Base-by-base conservation (phyloP, 352 stramenopile genomes). In the Bremia lactucae region DNA sequence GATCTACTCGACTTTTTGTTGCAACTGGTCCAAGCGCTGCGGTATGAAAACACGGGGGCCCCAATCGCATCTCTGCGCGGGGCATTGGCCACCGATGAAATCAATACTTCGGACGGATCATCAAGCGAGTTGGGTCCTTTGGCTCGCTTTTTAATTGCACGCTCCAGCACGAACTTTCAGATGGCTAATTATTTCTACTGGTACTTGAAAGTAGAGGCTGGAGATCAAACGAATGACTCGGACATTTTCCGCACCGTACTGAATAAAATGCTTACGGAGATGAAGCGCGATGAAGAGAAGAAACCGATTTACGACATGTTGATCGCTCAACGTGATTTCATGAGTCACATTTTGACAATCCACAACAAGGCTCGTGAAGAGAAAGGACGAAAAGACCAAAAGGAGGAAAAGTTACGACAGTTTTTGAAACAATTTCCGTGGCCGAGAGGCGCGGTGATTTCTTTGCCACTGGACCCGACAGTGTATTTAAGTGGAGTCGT, bases 141-240 rank as follows among this genome's bases (percentile, higher is more conserved):
- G 4, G 93, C 88, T 31, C 71, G 69, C 22, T 98, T 98, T 64
- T 61, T 98, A 19, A 97, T 98, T 49, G 73, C 87, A 33, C 80
- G 96, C 14, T 96, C 94, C 9, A 87, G 83, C 24, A 81, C 66
- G 16, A 97, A 95, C 46, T 90, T 98, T 42, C 76, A 97, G 42
- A 85, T 99, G 55, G 94, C 96, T 20, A 98, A 98, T 52, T 98
- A 97, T 43, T 87, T 99, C n/a, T 98, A 97, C 50, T 99, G 95
- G 85, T 93, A 87, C 35, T 37, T 88, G 7, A 83, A 89, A 37
- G 80, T 90, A 4, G 80, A 93, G 41, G 62, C 77, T 21, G 64
- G 68, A 2, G 80, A 93, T 37, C 63, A 81, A 42, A 75, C 54
- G 7, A 73, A 71, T 16, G 75, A 93, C 45, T 69, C 62, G 2